Percentiles rank a stretch among this genome's conserved stretches.
These are phyloP conservation scores for Nemania sp. DNA, from an alignment of 2,329 filamentous ascomycete species.

Conservation along the genomic window DNA sequence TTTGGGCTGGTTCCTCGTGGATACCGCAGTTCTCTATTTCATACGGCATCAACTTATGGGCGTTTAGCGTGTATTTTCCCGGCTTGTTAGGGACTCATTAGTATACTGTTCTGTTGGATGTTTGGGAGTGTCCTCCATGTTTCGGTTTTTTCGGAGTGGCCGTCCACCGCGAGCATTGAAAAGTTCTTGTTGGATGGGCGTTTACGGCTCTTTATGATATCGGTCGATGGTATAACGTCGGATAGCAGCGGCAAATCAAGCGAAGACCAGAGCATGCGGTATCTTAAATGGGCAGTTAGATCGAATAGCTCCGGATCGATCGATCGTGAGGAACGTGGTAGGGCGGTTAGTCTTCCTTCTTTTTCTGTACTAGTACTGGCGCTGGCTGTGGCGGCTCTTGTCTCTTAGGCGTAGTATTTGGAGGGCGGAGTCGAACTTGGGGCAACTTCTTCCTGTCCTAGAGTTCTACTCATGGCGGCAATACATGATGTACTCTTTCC, in stretches of 20 bases:
- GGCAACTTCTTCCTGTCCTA: constrained; percentile 15
- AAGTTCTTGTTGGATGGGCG: constrained; percentile 19
- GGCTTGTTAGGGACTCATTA: constrained; percentile 18
- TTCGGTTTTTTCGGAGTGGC: constrained; percentile 1
- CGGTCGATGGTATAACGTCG: constrained; percentile 42
- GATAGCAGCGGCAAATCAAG: constrained; percentile 43
- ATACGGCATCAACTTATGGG: constrained; percentile 35
- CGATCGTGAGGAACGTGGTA: constrained; percentile 13
- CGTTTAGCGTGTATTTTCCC: constrained; percentile 40
- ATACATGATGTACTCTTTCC: constrained; percentile 26
- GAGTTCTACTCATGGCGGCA: constrained; percentile 16
- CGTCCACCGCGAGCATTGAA: constrained; percentile 23
- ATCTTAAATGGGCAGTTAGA: constrained; percentile 24
- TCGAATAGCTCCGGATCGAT: constrained; percentile 9
- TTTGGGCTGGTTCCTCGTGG: constrained; percentile 26
- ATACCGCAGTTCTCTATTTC: constrained; percentile 29
- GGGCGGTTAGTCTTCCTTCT: constrained; percentile 14
- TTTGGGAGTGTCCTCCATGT: constrained; percentile 17
- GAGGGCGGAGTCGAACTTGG: constrained; percentile 15
- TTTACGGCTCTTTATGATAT: constrained; percentile 37
- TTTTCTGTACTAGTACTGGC: constrained; percentile 22
- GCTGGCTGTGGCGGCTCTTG: constrained; percentile 12
- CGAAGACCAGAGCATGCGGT: constrained; percentile 37
- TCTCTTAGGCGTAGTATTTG: constrained; percentile 21
- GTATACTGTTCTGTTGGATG: constrained; percentile 20